A percentile compares a stretch with the other conserved stretches of the same genome.
Evolutionary conservation across 78 protist genomes (phyloP).

Genomic region (Dictyostelium discoideum): dicty_2.7 NC_007090.3:1743501-1744000

Average conservation of each 20-base stretch:
- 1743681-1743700: constrained; percentile 19
- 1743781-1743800: constrained; percentile 20
- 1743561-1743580: constrained; percentile 1
- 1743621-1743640: neutral
- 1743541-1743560: constrained; percentile 21
- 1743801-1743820: constrained; percentile 74
- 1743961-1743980: no score
- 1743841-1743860: neutral
- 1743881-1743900: neutral
- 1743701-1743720: constrained; percentile 27
- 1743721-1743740: constrained; percentile 42
- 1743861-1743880: neutral
- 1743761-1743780: constrained; percentile 28
- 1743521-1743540: constrained; percentile 22
- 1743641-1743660: neutral
- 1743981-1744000: neutral
- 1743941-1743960: no score
- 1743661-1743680: neutral
- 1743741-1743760: constrained; percentile 9
- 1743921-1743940: neutral
- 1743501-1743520: neutral
- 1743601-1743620: no score
- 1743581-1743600: neutral
- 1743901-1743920: neutral
- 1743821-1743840: neutral